These are phyloP conservation scores for Penicillium sp. DNA, from an alignment of 2,329 filamentous ascomycete genomes.

Conservation along the genomic window DNA sequence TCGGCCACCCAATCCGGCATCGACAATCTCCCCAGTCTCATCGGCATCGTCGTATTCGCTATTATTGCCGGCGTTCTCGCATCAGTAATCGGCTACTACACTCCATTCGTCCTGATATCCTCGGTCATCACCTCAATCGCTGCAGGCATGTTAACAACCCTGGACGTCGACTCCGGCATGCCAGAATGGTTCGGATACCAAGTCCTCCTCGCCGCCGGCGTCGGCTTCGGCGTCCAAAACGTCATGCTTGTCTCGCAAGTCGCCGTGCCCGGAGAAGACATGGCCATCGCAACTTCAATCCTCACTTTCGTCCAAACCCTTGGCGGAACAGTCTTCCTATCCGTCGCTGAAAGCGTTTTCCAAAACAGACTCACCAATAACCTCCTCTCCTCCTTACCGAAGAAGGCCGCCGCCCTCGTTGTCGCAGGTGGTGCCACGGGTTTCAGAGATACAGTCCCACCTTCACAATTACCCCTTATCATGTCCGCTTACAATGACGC, in stretches of 20 bases:
- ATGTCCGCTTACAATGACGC: conserved; percentile 11
- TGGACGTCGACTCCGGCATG: conserved; percentile 35
- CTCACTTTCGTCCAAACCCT: conserved; percentile 43
- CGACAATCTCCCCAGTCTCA: conserved; percentile 41
- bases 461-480: not conserved
- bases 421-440: conserved; percentile 2
- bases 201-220: conserved; percentile 38
- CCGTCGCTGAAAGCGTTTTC: conserved; percentile 56
- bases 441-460: not conserved
- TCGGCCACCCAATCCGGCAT: conserved; percentile 50
- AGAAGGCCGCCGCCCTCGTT: not conserved
- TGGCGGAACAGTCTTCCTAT: conserved; percentile 51
- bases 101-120: conserved; percentile 39
- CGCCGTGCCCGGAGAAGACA: conserved; percentile 34
- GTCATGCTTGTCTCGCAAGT: conserved; percentile 40
- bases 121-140: conserved; percentile 43
- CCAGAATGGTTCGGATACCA: conserved; percentile 46
- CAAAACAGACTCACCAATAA: conserved; percentile 39
- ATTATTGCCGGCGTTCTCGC: conserved; percentile 34
- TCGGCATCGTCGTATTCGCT: conserved; percentile 38
- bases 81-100: conserved; percentile 41
- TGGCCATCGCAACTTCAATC: conserved; percentile 39
- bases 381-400: conserved; percentile 9
- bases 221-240: conserved; percentile 42
- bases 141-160: conserved; percentile 47